These are phyloP conservation scores for Ochetophila trinervis DNA, from an alignment of 306 rosid genomes.

Conservation along the genomic window DNA sequence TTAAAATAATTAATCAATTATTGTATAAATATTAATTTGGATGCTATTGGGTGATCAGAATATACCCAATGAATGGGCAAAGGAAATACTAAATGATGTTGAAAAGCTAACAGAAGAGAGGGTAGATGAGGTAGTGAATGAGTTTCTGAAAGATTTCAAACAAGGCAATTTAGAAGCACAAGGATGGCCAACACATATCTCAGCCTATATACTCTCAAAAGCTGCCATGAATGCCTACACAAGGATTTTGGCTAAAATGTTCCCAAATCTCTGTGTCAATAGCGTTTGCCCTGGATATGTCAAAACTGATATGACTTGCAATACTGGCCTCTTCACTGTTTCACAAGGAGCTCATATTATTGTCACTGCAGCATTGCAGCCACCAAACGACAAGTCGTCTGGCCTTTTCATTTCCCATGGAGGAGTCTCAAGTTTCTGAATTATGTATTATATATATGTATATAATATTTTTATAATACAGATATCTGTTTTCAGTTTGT, in stretches of 20 bases:
- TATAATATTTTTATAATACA: too few species aligned
- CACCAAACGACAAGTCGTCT: constrained; percentile 28
- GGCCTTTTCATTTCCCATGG: constrained; percentile 29
- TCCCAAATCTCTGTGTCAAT: constrained; percentile 30
- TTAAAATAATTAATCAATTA: background rate
- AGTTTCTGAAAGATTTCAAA: constrained; percentile 25
- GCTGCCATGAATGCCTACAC: constrained; percentile 39
- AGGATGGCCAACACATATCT: constrained; percentile 28
- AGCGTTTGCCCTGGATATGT: constrained; percentile 38
- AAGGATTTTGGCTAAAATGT: constrained; percentile 38
- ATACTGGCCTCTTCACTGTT: constrained; percentile 10
- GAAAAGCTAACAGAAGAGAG: constrained; percentile 41
- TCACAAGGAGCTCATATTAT: constrained; percentile 42
- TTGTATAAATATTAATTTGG: too few species aligned
- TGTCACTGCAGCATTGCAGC: constrained; percentile 39
- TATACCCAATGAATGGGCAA: constrained; percentile 37
- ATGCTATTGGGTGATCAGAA: constrained; percentile 10
- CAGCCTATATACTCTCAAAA: constrained; percentile 43
- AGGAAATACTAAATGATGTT: constrained; percentile 31
- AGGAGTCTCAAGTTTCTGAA: too few species aligned
- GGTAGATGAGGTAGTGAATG: constrained; percentile 31
- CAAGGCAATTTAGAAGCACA: constrained; percentile 31
- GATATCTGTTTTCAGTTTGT: too few species aligned
- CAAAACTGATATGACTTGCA: constrained; percentile 32
- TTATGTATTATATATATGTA: too few species aligned